These are phyloP conservation scores for Crotalaria pallida DNA, from an alignment of 306 rosid species.

Conservation along the genomic window DNA sequence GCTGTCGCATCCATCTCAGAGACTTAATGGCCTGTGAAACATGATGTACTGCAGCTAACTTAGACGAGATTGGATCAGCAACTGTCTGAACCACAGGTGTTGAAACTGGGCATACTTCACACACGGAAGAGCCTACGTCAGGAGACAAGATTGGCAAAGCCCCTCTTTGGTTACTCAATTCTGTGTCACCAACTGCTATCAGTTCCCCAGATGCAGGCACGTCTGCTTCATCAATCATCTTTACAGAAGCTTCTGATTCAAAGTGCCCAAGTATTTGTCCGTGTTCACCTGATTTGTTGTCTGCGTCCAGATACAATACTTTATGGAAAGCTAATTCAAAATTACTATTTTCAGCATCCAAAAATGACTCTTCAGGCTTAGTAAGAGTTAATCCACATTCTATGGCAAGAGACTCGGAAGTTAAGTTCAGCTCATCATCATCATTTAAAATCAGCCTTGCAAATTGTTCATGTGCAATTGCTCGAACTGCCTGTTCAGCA, in stretches of 20 bases:
- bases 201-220: conserved; percentile 31
- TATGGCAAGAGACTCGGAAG: conserved; percentile 56
- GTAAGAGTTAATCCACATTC: conserved; percentile 54
- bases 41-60: conserved; percentile 93
- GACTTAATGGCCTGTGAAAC: conserved; percentile 98
- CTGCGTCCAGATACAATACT: conserved; percentile 32
- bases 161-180: conserved; percentile 34
- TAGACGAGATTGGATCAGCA: conserved; percentile 89
- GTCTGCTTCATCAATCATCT: conserved; percentile 47
- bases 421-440: conserved; percentile 70
- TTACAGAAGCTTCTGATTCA: conserved; percentile 38
- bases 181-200: conserved; percentile 32
- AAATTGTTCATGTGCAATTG: conserved; percentile 94
- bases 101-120: conserved; percentile 50
- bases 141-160: conserved; percentile 22
- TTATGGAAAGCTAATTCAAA: conserved; percentile 47
- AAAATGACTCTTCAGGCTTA: conserved; percentile 63
- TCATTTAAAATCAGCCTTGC: conserved; percentile 86
- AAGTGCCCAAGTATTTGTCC: conserved; percentile 32
- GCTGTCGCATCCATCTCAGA: conserved; percentile 88
- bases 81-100: conserved; percentile 69
- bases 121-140: conserved; percentile 37
- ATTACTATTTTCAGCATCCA: conserved; percentile 45
- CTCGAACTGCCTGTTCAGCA: conserved; percentile 79
- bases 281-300: conserved; percentile 36